These are phyloP conservation scores for Macrotyloma uniflorum DNA, from an alignment of 306 rosid genomes.

Conservation along the genomic window DNA sequence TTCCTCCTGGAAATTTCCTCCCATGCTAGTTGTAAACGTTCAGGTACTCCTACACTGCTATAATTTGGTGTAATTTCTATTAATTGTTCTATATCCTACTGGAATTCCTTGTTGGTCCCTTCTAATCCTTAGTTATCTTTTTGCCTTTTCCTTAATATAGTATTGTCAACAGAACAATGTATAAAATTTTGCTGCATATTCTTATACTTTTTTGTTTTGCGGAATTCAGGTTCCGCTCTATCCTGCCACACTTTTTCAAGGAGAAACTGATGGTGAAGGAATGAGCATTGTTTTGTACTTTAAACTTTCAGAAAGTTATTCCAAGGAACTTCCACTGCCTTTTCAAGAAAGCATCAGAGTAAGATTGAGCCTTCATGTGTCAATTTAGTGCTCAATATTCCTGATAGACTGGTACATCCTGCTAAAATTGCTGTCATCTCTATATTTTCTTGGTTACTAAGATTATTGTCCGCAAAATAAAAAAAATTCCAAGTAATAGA, in stretches of 20 bases:
- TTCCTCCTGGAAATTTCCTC: slow-evolving; percentile 67
- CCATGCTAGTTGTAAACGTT: slow-evolving; percentile 89
- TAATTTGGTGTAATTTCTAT: neutral
- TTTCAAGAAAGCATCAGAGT: slow-evolving; percentile 91
- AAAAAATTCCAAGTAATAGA: neutral
- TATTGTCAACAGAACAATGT: neutral
- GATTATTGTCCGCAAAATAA: neutral
- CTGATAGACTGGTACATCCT: neutral
- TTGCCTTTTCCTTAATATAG: neutral
- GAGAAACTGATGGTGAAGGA: slow-evolving; percentile 96
- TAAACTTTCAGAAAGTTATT: slow-evolving; percentile 76
- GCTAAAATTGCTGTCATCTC: slow-evolving; percentile 3
- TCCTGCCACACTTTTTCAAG: slow-evolving; percentile 82
- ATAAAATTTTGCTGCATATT: slow-evolving; percentile 9
- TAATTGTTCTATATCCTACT: neutral
- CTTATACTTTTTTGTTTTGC: slow-evolving; percentile 30
- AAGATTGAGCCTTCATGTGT: slow-evolving; percentile 48
- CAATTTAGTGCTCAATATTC: slow-evolving; percentile 8
- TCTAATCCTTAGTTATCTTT: slow-evolving; percentile 18
- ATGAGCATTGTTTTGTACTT: slow-evolving; percentile 90
- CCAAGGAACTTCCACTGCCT: slow-evolving; percentile 78
- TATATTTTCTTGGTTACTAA: neutral
- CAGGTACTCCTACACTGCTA: slow-evolving; percentile 61
- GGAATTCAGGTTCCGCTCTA: slow-evolving; percentile 82
- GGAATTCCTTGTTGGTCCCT: neutral